phyloP scores from a whole-genome alignment of 1,284 basidiomycete genomes.

The Malassezia caprae region DNA sequence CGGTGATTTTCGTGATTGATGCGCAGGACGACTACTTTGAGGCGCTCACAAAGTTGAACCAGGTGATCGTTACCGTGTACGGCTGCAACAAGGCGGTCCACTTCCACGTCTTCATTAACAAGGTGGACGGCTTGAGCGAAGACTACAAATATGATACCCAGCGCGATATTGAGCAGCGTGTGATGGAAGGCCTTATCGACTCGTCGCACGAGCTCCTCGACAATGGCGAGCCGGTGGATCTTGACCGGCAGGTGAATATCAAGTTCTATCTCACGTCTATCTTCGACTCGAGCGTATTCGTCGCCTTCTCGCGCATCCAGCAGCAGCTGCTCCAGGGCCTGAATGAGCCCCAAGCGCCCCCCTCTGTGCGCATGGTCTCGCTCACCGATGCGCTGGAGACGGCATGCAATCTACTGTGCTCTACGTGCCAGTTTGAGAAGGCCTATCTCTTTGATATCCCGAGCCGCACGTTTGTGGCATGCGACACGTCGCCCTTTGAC shows the following conservation, averaged over 20 bases:
- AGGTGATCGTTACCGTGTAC: conserved; percentile 50
- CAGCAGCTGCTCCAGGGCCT: conserved; percentile 53
- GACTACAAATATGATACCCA: conserved; percentile 65
- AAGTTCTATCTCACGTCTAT: conserved; percentile 75
- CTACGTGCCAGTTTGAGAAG: conserved; percentile 79
- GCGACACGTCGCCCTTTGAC: conserved; percentile 85
- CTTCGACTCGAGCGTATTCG: conserved; percentile 75
- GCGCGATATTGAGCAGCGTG: conserved; percentile 37
- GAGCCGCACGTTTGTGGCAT: conserved; percentile 77
- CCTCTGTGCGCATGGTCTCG: not conserved
- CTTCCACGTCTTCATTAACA: conserved; percentile 91
- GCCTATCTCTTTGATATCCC: conserved; percentile 82
- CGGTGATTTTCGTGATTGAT: conserved; percentile 86
- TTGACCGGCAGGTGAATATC: conserved; percentile 45
- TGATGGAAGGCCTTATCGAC: conserved; percentile 39
- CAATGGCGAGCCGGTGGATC: conserved; percentile 22
- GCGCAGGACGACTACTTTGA: conserved; percentile 62
- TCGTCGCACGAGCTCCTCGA: conserved; percentile 16
- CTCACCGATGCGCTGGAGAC: conserved; percentile 29
- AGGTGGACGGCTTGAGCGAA: conserved; percentile 80
- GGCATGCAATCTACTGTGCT: conserved; percentile 27
- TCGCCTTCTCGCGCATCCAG: conserved; percentile 65
- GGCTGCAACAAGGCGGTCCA: conserved; percentile 67
- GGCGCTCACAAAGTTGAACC: conserved; percentile 61
- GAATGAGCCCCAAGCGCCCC: not conserved